A percentile compares a stretch with the other conserved stretches of the same genome.
These are phyloP conservation scores for Nemania sp. DNA, from an alignment of 2,329 filamentous ascomycete genomes.

Conservation along the genomic window DNA sequence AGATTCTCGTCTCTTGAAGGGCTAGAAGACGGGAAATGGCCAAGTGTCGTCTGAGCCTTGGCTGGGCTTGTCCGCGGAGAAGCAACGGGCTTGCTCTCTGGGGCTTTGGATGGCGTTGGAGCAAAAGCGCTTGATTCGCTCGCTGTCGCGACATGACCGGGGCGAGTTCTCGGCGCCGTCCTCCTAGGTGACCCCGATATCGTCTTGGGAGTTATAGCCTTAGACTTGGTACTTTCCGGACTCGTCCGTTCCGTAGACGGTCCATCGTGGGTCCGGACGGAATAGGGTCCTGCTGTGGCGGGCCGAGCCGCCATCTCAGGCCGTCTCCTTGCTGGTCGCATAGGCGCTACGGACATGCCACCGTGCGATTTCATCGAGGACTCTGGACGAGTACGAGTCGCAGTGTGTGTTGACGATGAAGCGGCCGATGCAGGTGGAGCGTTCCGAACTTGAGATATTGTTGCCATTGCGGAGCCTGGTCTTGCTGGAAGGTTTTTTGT, in stretches of 20 bases:
- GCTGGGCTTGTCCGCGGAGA: conserved; percentile 51
- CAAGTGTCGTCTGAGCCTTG: conserved; percentile 42
- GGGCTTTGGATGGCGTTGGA: conserved; percentile 48
- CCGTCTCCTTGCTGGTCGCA: conserved; percentile 62
- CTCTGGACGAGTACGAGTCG: conserved; percentile 50
- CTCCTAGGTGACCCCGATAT: conserved; percentile 59
- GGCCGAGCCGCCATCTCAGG: conserved; percentile 63
- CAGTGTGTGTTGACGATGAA: conserved; percentile 40
- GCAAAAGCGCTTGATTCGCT: conserved; percentile 58
- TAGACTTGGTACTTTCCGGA: conserved; percentile 53
- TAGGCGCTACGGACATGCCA: conserved; percentile 66
- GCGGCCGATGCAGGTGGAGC: conserved; percentile 44
- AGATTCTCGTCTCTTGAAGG: conserved; percentile 58
- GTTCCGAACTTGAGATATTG: conserved; percentile 58
- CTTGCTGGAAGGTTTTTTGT: conserved; percentile 58
- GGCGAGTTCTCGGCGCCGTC: conserved; percentile 51
- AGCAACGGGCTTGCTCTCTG: conserved; percentile 41
- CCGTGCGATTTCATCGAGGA: conserved; percentile 52
- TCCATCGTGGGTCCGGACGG: conserved; percentile 58
- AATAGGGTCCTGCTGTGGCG: conserved; percentile 69
- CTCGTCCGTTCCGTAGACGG: conserved; percentile 50
- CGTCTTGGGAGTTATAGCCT: conserved; percentile 54
- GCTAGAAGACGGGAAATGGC: conserved; percentile 42
- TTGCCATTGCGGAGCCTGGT: conserved; percentile 67
- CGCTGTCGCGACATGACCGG: conserved; percentile 53